phyloP scores from a whole-genome alignment of 2,329 filamentous ascomycete genomes.

The Mariannaea elegans region DNA sequence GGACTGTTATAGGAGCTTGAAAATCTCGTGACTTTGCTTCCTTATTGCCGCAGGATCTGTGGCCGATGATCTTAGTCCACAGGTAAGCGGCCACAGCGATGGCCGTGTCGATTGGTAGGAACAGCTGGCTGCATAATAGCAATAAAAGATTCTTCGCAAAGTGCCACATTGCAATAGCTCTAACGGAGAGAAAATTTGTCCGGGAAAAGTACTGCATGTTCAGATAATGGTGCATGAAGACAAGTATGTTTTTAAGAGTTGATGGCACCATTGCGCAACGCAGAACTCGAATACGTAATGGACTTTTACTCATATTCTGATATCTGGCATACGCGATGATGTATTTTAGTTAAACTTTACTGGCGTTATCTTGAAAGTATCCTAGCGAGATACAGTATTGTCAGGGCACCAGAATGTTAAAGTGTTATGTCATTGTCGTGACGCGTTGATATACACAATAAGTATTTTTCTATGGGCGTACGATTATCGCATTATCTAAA shows the following conservation, averaged over 20 bases:
- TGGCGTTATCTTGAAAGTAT: no score
- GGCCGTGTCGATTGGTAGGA: conserved; percentile 59
- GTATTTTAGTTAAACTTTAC: no score
- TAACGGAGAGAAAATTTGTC: not conserved
- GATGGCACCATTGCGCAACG: not conserved
- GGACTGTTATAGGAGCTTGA: conserved; percentile 55
- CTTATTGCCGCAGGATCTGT: not conserved
- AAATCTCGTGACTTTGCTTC: not conserved
- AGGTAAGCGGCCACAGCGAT: conserved; percentile 47
- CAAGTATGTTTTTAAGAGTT: not conserved
- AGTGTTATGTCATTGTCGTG: no score
- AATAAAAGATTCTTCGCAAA: conserved; percentile 37
- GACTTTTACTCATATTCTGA: not conserved
- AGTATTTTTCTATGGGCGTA: no score
- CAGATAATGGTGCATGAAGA: not conserved
- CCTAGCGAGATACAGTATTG: no score
- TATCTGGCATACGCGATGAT: no score
- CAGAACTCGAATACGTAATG: not conserved
- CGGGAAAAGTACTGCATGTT: not conserved
- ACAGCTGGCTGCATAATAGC: conserved; percentile 43
- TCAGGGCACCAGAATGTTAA: no score
- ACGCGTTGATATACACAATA: no score
- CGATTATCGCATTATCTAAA: no score
- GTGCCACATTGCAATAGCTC: conserved; percentile 20
- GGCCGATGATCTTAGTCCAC: not conserved